Base-by-base conservation (phyloP, 202 grass and related monocot genomes). In the Thinopyrum obtusiflorum region DNA sequence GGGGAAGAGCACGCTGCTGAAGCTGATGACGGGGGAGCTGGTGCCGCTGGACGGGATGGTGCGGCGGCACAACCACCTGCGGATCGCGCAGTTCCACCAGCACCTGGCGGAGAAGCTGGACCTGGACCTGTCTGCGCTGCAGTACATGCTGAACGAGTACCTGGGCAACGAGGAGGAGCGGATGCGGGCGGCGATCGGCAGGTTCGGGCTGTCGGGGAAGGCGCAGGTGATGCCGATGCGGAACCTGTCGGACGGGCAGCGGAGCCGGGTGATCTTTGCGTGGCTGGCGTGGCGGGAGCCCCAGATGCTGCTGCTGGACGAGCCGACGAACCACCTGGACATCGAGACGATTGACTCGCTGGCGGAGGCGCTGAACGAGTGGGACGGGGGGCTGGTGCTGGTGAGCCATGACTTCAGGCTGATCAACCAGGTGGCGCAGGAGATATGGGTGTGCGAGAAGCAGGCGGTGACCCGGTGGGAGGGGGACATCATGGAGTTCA, bases 381-480 rank as follows among this genome's bases (percentile, higher is more conserved):
- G 95, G 95, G 95, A 95, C 12, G 95, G 95, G 9, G 95, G 95
- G 15, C 20, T 98, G 76, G 91, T 95, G 26, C 82, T 98, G 57
- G 95, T 98, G 83, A 98, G 95, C 83, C 95, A 98, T 20, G 91
- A 98, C 86, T 98, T 98, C 65, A 89, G 92, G 87, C 51, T 98
- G 86, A 95, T 98, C 65, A 98, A 98, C 80, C 95, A 98, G 81
- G 95, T 95, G 24, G 95, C 95, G 10, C 11, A 95, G n/a, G 95
- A 98, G 84, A 98, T 98, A 44, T 98, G 95, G 95, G 95, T 98
- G 39, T 98, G 95, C 18, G 93, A 98, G 81, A 95, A 95, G 20
- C 91, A 90, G 89, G 87, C 90, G 13, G 95, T 95, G 53, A 98
- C 93, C 1, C 75, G 89, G 81, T 98, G 95, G 93, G 92, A 92